Evolutionary conservation across 148 eudicot genomes (phyloP), one percentile per base, ranked within the genome.

Genomic region (Selenicereus undatus): DNA sequence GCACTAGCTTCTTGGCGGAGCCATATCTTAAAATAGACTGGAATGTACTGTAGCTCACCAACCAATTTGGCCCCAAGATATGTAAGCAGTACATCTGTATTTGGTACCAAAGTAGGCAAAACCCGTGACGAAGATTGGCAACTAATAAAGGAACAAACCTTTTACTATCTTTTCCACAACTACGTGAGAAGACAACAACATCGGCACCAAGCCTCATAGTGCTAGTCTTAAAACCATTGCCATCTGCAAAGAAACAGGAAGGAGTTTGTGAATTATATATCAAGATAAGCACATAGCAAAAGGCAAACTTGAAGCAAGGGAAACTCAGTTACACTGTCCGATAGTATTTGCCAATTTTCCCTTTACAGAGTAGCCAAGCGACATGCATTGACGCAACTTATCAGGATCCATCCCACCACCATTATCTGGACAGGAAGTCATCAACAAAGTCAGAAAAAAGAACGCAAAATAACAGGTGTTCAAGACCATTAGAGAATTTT

Each of bases 121-220:
- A 39, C 43, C 24, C 30, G 29, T 8, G 30, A 48, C 58, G 66
- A 52, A 79, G 60, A 73, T 42, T 36, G 3, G 42, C 73, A 27
- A 78, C 51, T 66, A 36, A n/a, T 7, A 62, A 72, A 48, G 24
- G 29, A 68, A 43, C 74, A 17, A 74, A 93, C 99, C 95, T 92
- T 81, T 78, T 89, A 51, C 95, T 90, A 82, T 91, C 76, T 71
- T 80, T 86, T 35, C 91, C 98, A 51, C 78, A 39, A 83, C 91
- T 86, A 29, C 99, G 97, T 17, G 98, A 91, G 87, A 95, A 95
- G 72, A 95, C 97, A 85, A 95, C 91, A 35, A 93, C 99, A 88
- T 95, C 99, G 74, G 94, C 98, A 76, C 99, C 99, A 71, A 95
- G 97, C 92, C 99, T 91, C 99, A 95, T 95, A 27, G 97, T 95